A percentile compares a stretch with the other conserved stretches of the same genome.
These are phyloP conservation scores for Lactarius trivialis DNA, from an alignment of 768 basidiomycete genomes.

Conservation along the genomic window DNA sequence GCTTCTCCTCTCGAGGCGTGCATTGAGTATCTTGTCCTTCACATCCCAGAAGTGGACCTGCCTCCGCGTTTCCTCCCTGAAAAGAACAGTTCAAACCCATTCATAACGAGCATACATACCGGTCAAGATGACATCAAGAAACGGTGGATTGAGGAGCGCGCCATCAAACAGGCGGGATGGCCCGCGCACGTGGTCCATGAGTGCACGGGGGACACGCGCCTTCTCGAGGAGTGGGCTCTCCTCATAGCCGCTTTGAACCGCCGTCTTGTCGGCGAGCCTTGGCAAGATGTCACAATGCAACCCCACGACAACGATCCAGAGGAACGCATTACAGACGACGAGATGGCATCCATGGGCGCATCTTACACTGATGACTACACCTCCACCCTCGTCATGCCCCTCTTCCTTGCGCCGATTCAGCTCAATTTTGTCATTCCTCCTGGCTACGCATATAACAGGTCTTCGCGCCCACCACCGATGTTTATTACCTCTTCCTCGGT, in stretches of 20 bases:
- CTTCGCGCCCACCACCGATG: conserved; percentile 53
- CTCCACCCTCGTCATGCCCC: conserved; percentile 43
- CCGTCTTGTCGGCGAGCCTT: conserved; percentile 45
- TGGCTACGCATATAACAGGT: conserved; percentile 41
- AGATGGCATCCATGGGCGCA: conserved; percentile 40
- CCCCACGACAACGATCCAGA: neutral
- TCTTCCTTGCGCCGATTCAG: conserved; percentile 56
- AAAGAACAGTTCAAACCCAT: conserved; percentile 60
- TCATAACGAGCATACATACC: conserved; percentile 58
- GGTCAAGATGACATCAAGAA: conserved; percentile 57
- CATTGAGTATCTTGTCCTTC: conserved; percentile 78
- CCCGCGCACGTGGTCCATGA: conserved; percentile 64
- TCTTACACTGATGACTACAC: conserved; percentile 40
- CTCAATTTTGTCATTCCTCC: conserved; percentile 59
- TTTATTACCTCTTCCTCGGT: conserved; percentile 64
- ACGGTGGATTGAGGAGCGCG: conserved; percentile 77
- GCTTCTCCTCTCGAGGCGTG: conserved; percentile 66
- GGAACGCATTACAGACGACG: conserved; percentile 37
- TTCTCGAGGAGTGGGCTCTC: conserved; percentile 44
- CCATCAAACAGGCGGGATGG: conserved; percentile 79
- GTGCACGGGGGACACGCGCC: conserved; percentile 34
- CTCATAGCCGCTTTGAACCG: conserved; percentile 51
- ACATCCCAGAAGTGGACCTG: conserved; percentile 82
- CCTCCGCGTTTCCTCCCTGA: conserved; percentile 63
- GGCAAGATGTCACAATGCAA: conserved; percentile 20